phyloP scores from a whole-genome alignment of 2,329 filamentous ascomycete genomes.

The Aaosphaeria arxii region DNA sequence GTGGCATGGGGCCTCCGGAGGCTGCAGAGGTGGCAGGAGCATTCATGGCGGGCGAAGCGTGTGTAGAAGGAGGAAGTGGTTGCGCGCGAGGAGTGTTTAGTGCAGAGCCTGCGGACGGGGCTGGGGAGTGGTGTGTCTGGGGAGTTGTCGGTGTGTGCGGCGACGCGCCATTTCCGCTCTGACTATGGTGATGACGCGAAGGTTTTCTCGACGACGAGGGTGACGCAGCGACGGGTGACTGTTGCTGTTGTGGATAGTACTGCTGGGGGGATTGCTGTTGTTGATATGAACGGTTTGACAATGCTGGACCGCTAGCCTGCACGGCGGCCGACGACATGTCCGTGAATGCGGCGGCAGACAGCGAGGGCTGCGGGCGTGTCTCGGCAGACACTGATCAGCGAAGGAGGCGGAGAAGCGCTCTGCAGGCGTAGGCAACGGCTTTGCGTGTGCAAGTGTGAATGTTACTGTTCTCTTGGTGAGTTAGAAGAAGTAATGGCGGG shows the following conservation, averaged over 20 bases:
- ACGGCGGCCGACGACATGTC: conserved; percentile 38
- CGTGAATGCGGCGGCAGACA: conserved; percentile 7
- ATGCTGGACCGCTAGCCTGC: conserved; percentile 22
- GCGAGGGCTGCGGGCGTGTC: conserved; percentile 1
- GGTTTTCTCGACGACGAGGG: conserved; percentile 36
- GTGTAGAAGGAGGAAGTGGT: conserved; percentile 39
- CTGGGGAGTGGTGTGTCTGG: conserved; percentile 33
- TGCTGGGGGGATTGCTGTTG: conserved; percentile 29
- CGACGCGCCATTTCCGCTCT: conserved; percentile 40
- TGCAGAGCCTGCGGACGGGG: conserved; percentile 30
- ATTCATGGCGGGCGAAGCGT: conserved; percentile 42
- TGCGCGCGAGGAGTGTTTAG: conserved; percentile 43
- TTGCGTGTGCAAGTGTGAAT: not conserved
- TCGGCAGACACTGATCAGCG: too few species aligned
- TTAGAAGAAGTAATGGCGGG: too few species aligned
- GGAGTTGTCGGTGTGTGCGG: conserved; percentile 37
- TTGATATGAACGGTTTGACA: conserved; percentile 24
- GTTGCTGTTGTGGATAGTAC: conserved; percentile 25
- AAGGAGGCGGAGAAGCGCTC: too few species aligned
- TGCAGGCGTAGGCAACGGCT: not conserved
- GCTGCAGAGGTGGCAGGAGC: conserved; percentile 54
- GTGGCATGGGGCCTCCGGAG: conserved; percentile 63
- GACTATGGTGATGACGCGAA: conserved; percentile 19
- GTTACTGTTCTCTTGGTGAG: not conserved
- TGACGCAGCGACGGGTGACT: conserved; percentile 26